Conservation (phyloP, 352 stramenopile species). For the Achlya hypogyna region DNA sequence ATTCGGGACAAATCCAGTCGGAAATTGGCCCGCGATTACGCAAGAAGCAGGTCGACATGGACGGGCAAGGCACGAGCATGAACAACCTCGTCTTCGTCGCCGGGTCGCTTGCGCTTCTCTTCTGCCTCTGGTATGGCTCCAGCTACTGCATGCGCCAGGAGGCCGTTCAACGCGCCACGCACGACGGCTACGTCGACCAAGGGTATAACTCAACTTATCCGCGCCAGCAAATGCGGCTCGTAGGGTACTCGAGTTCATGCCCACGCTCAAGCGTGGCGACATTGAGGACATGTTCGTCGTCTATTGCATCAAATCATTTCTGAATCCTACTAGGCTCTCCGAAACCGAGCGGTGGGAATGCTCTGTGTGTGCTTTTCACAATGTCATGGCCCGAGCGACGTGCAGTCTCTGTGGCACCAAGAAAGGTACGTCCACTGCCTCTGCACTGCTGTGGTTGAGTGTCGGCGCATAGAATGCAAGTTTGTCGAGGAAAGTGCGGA, state of each 20-base stretch:
- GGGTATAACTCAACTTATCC: neutral
- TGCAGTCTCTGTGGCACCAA: slow-evolving; percentile 15
- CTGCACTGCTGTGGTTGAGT: neutral
- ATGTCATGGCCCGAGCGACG: neutral
- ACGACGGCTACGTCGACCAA: slow-evolving; percentile 7
- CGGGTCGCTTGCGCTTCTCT: neutral
- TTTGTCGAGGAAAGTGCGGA: slow-evolving; percentile 6
- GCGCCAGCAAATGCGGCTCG: slow-evolving; percentile 16
- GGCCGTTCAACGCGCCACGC: neutral
- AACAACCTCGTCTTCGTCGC: slow-evolving; percentile 7
- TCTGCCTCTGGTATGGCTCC: slow-evolving; percentile 1
- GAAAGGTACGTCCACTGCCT: slow-evolving; percentile 5
- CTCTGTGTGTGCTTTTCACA: slow-evolving; percentile 15
- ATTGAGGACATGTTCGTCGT: slow-evolving; percentile 15
- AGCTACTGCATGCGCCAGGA: neutral
- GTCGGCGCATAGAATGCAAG: neutral
- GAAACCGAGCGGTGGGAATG: slow-evolving; percentile 10
- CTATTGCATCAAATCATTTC: neutral
- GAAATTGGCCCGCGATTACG: neutral
- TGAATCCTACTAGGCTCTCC: neutral
- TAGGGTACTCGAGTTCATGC: slow-evolving; percentile 18
- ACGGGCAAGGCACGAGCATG: neutral
- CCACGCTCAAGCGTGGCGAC: slow-evolving; percentile 10
- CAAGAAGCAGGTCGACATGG: neutral
- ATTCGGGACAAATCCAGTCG: neutral